Base-by-base conservation (phyloP, 208 protist species). In the Tritrichomonas foetus region DNA sequence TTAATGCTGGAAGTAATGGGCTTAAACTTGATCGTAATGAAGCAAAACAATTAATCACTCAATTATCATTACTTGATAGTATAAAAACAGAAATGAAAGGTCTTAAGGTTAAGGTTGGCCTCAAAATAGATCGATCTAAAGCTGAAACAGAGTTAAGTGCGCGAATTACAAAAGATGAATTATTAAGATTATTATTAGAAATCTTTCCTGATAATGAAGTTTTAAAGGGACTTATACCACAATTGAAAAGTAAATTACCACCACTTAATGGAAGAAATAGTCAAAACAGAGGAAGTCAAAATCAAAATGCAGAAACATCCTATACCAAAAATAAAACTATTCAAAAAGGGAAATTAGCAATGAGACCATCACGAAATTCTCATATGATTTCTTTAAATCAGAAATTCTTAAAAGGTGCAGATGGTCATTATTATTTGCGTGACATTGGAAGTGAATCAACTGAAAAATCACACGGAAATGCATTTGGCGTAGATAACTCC, bases 361-460 rank as follows among this genome's bases (percentile, higher is more conserved):
- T 82, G 2, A 39, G 30, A 5, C 44, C 47, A 33, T 39, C 44
- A 5, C 33, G 78, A 16, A 89, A 89, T 36, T 89, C 78, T 11
- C 53, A 57, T 8, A 61, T 89, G 47, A 20, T 89, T 22, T n/a
- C 30, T 0, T 13, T 49, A 0, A 89, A 89, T 20, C 78, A 89
- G 30, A 57, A 57, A 30, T 36, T 89, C 16, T 39, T 89, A 20
- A 89, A 89, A 16, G 78, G 78, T 20, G 78, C 47, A 0, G 78
- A 89, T 27, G 78, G 78, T 33, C 41, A 89, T n/a, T 89, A 89
- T 49, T 89, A 89, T 36, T n/a, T 89, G 78, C 53, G 78, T 57
- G 78, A 89, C 27, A 89, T 49, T 0, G 78, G 78, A 53, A n/a
- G 39, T 44, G 33, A 82, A 20, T 39, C 74, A 53, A 30, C 33